A percentile compares a stretch with the other conserved stretches of the same genome.
These are phyloP conservation scores for Pyrenophora seminiperda DNA, from an alignment of 2,329 filamentous ascomycete genomes.

Conservation along the genomic window DNA sequence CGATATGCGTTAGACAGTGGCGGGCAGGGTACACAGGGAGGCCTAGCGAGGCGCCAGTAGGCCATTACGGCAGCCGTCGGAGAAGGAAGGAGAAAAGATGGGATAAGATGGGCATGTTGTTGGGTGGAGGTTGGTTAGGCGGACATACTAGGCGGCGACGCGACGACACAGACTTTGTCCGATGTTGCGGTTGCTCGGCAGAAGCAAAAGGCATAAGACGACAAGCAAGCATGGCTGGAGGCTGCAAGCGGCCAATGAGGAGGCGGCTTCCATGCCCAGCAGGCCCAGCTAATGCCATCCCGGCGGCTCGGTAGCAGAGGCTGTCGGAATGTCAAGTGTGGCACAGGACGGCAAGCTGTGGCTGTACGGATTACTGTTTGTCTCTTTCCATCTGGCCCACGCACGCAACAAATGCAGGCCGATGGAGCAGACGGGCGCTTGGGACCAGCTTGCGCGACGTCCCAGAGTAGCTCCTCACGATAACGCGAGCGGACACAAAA, in stretches of 20 bases:
- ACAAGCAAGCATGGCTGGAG: conserved; percentile 15
- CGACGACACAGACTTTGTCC: conserved; percentile 21
- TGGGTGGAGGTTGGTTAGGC: no score
- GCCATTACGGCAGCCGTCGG: background rate
- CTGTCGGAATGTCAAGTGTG: conserved; percentile 28
- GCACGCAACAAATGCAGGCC: conserved; percentile 29
- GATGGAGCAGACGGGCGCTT: conserved; percentile 24
- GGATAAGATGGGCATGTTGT: background rate
- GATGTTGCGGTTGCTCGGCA: conserved; percentile 13
- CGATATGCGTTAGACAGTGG: conserved; percentile 31
- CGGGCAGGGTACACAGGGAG: conserved; percentile 31
- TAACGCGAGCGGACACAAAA: conserved; percentile 34
- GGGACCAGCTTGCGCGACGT: conserved; percentile 36
- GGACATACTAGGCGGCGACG: no score
- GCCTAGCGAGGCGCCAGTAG: conserved; percentile 9
- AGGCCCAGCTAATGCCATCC: conserved; percentile 11
- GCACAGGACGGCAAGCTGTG: conserved; percentile 32
- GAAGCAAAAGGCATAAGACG: conserved; percentile 4
- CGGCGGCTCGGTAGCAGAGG: conserved; percentile 26
- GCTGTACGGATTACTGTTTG: conserved; percentile 44
- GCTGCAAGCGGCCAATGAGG: conserved; percentile 21
- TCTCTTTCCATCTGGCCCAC: conserved; percentile 24
- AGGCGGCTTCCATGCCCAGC: conserved; percentile 10
- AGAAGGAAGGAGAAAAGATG: no score
- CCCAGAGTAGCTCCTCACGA: conserved; percentile 31